Evolutionary conservation across 352 stramenopile species (phyloP).

Genomic region (Phytophthora tubulina): DNA sequence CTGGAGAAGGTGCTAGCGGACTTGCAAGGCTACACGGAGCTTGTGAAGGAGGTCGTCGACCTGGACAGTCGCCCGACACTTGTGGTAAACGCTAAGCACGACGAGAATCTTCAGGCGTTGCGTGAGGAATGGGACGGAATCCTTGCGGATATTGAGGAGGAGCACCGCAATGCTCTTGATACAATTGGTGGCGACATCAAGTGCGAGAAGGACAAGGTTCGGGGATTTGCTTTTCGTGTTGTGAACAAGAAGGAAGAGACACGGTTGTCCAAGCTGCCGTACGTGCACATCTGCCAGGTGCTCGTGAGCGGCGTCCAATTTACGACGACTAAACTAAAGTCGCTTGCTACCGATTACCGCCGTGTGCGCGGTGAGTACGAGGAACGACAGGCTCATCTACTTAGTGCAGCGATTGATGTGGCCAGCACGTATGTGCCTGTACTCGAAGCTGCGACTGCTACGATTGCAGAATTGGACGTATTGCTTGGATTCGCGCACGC

Average conservation of each 20-base stretch:
- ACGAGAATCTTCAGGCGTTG: conserved; percentile 79
- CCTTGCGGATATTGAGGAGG: conserved; percentile 84
- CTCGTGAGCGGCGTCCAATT: conserved; percentile 99
- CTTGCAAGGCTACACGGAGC: conserved; percentile 69
- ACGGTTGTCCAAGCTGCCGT: conserved; percentile 85
- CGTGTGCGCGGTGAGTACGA: conserved; percentile 93
- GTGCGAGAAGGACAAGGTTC: conserved; percentile 93
- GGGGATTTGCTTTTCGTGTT: conserved; percentile 94
- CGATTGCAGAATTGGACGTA: conserved; percentile 96
- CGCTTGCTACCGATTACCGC: conserved; percentile 87
- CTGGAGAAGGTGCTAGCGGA: conserved; percentile 74
- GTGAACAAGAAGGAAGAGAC: conserved; percentile 95
- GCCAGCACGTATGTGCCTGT: conserved; percentile 97
- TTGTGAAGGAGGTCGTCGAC: conserved; percentile 88
- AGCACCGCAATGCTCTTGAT: conserved; percentile 67
- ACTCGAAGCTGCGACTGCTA: conserved; percentile 90
- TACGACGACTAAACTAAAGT: conserved; percentile 93
- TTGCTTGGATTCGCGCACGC: conserved; percentile 95
- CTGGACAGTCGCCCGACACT: conserved; percentile 82
- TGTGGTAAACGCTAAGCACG: conserved; percentile 87
- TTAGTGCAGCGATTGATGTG: conserved; percentile 94
- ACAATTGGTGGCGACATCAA: conserved; percentile 88
- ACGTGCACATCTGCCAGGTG: conserved; percentile 95
- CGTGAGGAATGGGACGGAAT: conserved; percentile 81
- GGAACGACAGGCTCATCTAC: conserved; percentile 90